These are phyloP conservation scores for Telfairia occidentalis DNA, from an alignment of 331 rosid species.

Conservation along the genomic window DNA sequence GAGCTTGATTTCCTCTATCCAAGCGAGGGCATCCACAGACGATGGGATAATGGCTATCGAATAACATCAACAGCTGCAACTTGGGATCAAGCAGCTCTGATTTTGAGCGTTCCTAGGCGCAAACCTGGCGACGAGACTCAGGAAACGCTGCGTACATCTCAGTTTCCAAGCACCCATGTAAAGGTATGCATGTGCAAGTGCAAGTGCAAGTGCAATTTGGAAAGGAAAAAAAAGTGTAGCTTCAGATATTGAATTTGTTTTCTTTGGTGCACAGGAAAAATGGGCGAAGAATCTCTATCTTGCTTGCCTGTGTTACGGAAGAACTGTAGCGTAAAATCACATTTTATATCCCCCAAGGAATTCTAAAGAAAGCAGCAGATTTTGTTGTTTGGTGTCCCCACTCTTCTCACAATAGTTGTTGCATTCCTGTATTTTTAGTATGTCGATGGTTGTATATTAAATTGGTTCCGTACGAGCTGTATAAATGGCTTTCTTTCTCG, in stretches of 20 bases:
- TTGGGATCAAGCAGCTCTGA: constrained; percentile 91
- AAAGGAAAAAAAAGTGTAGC: neutral
- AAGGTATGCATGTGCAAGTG: too few species aligned
- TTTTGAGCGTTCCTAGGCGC: constrained; percentile 82
- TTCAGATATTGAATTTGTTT: neutral
- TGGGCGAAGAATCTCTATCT: constrained; percentile 87
- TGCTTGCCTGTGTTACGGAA: constrained; percentile 84
- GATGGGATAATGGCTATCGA: constrained; percentile 84
- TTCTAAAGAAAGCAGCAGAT: constrained; percentile 4
- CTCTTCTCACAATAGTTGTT: neutral
- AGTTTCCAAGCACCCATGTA: constrained; percentile 92
- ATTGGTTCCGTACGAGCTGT: constrained; percentile 10
- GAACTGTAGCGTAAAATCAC: constrained; percentile 57
- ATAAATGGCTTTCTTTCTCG: neutral
- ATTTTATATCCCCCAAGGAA: neutral
- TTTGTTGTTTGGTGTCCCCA: constrained; percentile 7
- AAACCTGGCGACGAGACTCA: constrained; percentile 81
- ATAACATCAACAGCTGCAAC: constrained; percentile 91
- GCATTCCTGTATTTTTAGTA: constrained; percentile 1
- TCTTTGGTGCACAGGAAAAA: constrained; percentile 60
- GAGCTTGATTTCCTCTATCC: constrained; percentile 98
- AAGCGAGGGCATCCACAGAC: constrained; percentile 88
- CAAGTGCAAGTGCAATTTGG: too few species aligned
- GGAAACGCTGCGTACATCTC: constrained; percentile 80
- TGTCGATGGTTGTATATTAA: constrained; percentile 9